Evolutionary conservation across 2,329 filamentous ascomycete species (phyloP).

Genomic region (Cladosporium velox): DNA sequence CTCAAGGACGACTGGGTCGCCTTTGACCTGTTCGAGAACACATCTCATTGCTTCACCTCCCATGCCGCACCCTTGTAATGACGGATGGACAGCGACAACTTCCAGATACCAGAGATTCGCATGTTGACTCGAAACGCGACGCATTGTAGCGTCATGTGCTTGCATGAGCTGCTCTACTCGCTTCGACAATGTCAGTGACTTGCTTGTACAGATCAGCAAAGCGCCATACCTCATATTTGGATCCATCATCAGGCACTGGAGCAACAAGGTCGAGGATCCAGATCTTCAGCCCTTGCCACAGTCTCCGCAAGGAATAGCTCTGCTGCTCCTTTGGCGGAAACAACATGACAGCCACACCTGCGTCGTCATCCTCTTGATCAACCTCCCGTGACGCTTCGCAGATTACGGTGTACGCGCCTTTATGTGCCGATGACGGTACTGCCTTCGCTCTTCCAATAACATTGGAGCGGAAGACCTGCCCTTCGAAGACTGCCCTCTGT

Average conservation of each 20-base stretch:
- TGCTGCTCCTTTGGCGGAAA: background rate
- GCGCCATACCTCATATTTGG: background rate
- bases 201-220: background rate
- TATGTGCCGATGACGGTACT: background rate
- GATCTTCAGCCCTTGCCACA: background rate
- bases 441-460: background rate
- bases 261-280: background rate
- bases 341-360: background rate
- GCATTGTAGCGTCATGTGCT: background rate
- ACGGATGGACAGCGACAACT: background rate
- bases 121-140: background rate
- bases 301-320: background rate
- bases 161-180: background rate
- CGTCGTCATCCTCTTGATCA: background rate
- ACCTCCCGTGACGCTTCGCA: background rate
- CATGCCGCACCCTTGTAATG: background rate
- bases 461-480: background rate
- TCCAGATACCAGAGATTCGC: background rate
- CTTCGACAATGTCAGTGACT: background rate
- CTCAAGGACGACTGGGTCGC: background rate
- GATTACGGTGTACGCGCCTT: background rate
- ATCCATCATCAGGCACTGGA: background rate
- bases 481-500: background rate
- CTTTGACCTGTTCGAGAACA: background rate
- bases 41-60: background rate